A percentile compares a stretch with the other conserved stretches of the same genome.
Conservation (phyloP, 2,329 filamentous ascomycete species). For the Diplocarpon rosae region DNA sequence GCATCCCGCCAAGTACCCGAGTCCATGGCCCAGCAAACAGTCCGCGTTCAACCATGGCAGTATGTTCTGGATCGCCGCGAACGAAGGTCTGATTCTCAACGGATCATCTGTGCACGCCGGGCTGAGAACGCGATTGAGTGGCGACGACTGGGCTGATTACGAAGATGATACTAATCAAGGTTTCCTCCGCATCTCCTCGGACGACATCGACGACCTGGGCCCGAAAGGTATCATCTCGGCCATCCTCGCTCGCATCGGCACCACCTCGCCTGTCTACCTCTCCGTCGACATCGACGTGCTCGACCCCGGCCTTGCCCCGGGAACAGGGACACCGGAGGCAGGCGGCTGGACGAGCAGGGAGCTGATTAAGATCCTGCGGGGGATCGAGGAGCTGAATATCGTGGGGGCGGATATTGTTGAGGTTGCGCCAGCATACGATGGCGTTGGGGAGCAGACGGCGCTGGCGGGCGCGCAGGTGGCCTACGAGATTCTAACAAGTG, state of each 20-base stretch:
- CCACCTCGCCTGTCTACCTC: constrained; percentile 68
- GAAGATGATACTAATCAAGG: constrained; percentile 64
- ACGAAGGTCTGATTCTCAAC: constrained; percentile 70
- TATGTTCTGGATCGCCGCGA: constrained; percentile 83
- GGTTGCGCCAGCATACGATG: constrained; percentile 78
- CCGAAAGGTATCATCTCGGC: constrained; percentile 55
- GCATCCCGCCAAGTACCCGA: constrained; percentile 56
- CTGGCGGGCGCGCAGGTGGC: constrained; percentile 74
- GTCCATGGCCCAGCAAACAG: constrained; percentile 60
- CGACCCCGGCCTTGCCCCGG: constrained; percentile 59
- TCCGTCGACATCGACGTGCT: constrained; percentile 74
- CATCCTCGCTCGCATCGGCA: constrained; percentile 64
- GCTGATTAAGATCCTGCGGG: constrained; percentile 71
- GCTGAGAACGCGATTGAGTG: constrained; percentile 64
- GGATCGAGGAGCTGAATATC: constrained; percentile 71
- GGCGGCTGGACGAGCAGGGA: constrained; percentile 88
- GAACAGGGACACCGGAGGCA: constrained; percentile 80
- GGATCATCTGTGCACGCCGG: constrained; percentile 70
- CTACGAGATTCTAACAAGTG: constrained; percentile 73
- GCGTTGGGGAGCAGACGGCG: constrained; percentile 67
- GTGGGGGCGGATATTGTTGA: constrained; percentile 88
- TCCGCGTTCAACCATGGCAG: constrained; percentile 76
- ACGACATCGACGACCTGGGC: constrained; percentile 80
- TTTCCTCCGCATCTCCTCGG: constrained; percentile 69
- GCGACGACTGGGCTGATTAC: constrained; percentile 54